phyloP scores from a whole-genome alignment of 2,329 filamentous ascomycete genomes.

The Talaromyces pinophilus region DNA sequence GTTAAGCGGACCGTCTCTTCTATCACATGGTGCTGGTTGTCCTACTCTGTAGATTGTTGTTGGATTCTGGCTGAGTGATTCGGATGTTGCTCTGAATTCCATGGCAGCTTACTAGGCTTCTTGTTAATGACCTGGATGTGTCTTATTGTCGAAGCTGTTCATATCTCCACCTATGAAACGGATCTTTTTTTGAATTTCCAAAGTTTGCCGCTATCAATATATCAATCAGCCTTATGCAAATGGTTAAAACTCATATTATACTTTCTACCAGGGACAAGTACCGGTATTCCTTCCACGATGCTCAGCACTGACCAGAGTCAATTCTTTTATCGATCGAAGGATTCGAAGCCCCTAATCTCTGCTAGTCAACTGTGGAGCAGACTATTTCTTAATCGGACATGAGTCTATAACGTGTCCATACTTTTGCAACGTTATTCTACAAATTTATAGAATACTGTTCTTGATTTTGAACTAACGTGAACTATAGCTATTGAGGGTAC shows the following conservation, averaged over 20 bases:
- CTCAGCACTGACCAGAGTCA: not conserved
- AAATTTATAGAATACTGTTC: no score
- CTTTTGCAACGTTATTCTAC: no score
- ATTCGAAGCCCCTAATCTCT: not conserved
- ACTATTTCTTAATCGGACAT: not conserved
- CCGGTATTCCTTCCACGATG: not conserved
- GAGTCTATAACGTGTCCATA: no score
- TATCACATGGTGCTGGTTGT: not conserved
- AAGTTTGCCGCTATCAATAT: no score
- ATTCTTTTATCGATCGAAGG: not conserved
- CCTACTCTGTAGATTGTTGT: not conserved
- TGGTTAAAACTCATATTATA: not conserved
- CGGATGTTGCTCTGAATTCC: not conserved
- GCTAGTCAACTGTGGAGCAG: not conserved
- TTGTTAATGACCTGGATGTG: not conserved
- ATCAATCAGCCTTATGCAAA: not conserved
- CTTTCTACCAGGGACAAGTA: not conserved
- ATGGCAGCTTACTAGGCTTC: not conserved
- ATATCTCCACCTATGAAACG: no score
- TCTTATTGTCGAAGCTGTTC: not conserved
- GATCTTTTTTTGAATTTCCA: not conserved
- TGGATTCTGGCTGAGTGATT: no score
- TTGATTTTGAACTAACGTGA: no score
- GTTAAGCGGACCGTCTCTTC: not conserved
- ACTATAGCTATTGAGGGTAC: no score